Evolutionary conservation across 2,329 filamentous ascomycete genomes (phyloP).

Genomic region (Plenodomus biglobosus): DNA sequence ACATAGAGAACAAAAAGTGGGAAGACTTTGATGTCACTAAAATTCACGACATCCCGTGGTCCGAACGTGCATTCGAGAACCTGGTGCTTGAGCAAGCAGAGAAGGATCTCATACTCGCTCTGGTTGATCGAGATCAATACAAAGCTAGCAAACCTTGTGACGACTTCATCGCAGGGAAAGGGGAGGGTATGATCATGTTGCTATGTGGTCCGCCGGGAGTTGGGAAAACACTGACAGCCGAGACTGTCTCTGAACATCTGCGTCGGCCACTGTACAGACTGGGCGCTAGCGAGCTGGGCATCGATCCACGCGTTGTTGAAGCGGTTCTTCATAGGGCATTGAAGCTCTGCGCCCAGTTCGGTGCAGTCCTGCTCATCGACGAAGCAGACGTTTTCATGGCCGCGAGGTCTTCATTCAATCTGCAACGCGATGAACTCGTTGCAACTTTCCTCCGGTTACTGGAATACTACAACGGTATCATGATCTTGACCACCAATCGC

Average conservation of each 20-base stretch:
- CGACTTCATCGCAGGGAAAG: constrained; percentile 51
- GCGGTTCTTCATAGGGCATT: constrained; percentile 11
- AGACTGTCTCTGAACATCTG: constrained; percentile 7
- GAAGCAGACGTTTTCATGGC: constrained; percentile 58
- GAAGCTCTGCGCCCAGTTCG: constrained; percentile 44
- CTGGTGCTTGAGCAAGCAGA: constrained; percentile 52
- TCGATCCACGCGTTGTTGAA: constrained; percentile 14
- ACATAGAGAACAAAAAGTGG: constrained; percentile 25
- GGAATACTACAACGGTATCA: constrained; percentile 49
- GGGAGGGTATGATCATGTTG: constrained; percentile 21
- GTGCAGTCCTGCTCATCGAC: constrained; percentile 50
- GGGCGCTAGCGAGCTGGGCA: constrained; percentile 13
- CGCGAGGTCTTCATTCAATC: constrained; percentile 38
- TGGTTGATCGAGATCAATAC: constrained; percentile 48
- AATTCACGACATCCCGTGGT: constrained; percentile 51
- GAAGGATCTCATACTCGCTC: constrained; percentile 52
- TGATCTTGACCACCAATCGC: constrained; percentile 51
- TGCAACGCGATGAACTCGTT: constrained; percentile 27
- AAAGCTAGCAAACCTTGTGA: constrained; percentile 23
- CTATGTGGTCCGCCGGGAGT: constrained; percentile 21
- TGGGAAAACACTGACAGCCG: constrained; percentile 20
- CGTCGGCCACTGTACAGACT: constrained; percentile 11
- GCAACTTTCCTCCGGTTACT: constrained; percentile 40
- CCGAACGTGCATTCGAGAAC: constrained; percentile 50
- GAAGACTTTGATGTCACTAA: constrained; percentile 13